phyloP scores from a whole-genome alignment of 1,139 yeast genomes.

The Saccharomycopsis hybrid region DNA sequence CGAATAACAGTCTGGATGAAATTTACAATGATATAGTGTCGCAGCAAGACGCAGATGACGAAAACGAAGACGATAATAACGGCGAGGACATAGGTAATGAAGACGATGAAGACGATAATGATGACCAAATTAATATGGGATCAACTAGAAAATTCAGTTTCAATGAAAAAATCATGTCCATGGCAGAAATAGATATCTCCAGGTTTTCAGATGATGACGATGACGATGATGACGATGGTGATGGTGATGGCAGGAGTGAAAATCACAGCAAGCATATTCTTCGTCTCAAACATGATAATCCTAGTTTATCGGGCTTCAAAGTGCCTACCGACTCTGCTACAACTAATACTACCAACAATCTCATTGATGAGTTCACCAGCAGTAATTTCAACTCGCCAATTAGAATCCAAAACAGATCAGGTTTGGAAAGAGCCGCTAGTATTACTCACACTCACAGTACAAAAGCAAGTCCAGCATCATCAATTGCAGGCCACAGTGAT shows the following conservation, averaged over 20 bases:
- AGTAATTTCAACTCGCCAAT: background rate
- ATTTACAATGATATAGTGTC: slow-evolving; percentile 9
- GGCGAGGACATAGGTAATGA: no score
- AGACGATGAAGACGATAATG: background rate
- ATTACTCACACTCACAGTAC: background rate
- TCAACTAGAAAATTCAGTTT: slow-evolving; percentile 10
- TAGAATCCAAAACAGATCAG: no score
- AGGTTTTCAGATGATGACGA: slow-evolving; percentile 11
- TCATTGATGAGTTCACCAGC: background rate
- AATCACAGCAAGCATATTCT: no score
- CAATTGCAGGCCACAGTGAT: no score
- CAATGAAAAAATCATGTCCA: slow-evolving; percentile 12
- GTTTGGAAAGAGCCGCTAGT: background rate
- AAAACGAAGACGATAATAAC: background rate
- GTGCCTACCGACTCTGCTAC: background rate
- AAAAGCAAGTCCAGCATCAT: background rate
- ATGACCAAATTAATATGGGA: background rate
- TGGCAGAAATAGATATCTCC: slow-evolving; percentile 16
- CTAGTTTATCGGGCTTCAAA: slow-evolving; percentile 1
- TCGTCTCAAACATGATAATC: no score
- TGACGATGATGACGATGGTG: slow-evolving; percentile 3
- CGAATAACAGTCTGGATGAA: slow-evolving; percentile 13
- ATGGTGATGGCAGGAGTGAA: no score
- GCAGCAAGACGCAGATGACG: background rate
- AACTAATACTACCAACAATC: background rate